Evolutionary conservation across 164 flowering plant genomes (phyloP), one percentile per base, ranked within the genome.

Genomic region (Macadamia tetraphylla): DNA sequence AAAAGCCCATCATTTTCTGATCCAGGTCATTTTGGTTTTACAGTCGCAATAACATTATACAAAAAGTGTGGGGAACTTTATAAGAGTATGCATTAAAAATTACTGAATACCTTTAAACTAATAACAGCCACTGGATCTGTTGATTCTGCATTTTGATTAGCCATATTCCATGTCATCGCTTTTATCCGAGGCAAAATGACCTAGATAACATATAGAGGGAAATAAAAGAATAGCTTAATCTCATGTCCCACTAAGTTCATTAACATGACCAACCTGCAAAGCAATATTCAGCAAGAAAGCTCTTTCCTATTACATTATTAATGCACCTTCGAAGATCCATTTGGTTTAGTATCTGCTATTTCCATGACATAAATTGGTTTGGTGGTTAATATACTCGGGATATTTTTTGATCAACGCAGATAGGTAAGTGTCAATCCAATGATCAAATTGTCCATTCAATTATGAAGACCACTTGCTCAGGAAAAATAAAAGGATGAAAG

Each of bases 111-210:
- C 51, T 46, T 46, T 78, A 84, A 77, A 76, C 81, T 89, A 44
- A 82, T 82, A 62, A 82, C 80, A 52, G 87, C 89, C 48, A 71
- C 74, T 11, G 81, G 84, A 40, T 80, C 80, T 15, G 69, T 13
- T 10, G 58, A 58, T 70, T 80, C 88, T n/a, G 59, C 64, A 56
- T 72, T 71, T 60, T 76, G 83, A 62, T 71, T 74, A 23, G 74
- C 88, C 88, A 85, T 79, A 64, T 81, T 73, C 88, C 85, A 85
- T 59, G 89, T 82, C 88, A 87, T 84, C 70, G 85, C 75, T 75
- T 84, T 85, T 18, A 82, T 59, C 12, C 81, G 81, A 6, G 90
- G 94, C 52, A 81, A 60, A 46, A 57, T 74, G 65, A 70, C 80
- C 91, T 86, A 73, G 56, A 68, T 1, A 70, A 9, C n/a, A 60